These are phyloP conservation scores for Dendrobium catenatum DNA, from an alignment of 106 monocot species.

Conservation along the genomic window DNA sequence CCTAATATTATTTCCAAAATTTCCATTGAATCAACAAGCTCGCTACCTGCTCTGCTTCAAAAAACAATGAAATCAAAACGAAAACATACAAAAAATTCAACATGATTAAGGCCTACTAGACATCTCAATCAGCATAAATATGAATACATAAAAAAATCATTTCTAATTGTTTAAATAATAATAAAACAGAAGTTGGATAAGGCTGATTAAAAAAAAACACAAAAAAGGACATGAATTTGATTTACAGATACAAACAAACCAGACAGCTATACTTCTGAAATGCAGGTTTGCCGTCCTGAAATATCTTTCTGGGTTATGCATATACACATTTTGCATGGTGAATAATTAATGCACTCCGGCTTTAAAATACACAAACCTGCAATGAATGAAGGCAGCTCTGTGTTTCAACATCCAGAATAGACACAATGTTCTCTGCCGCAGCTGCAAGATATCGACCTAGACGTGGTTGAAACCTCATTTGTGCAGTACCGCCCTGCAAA, in stretches of 20 bases:
- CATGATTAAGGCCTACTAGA: background rate
- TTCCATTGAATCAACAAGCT: background rate
- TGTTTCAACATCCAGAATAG: slow-evolving; percentile 38
- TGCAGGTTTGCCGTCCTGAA: background rate
- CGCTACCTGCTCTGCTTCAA: background rate
- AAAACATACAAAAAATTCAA: background rate
- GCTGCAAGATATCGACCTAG: slow-evolving; percentile 65
- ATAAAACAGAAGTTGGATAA: background rate
- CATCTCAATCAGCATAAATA: background rate
- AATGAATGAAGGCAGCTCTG: slow-evolving; percentile 27
- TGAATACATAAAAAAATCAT: background rate
- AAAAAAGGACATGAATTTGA: background rate
- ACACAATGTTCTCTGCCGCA: slow-evolving; percentile 50
- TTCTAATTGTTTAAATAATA: background rate
- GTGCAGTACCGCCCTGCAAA: slow-evolving; percentile 55
- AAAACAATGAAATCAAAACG: background rate
- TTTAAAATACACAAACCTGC: slow-evolving; percentile 16
- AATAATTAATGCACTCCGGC: background rate
- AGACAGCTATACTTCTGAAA: too few relatives aligned
- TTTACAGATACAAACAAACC: background rate
- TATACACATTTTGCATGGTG: background rate
- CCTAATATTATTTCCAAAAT: background rate
- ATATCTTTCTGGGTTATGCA: background rate
- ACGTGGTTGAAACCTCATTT: slow-evolving; percentile 81
- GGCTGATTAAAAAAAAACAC: background rate